Evolutionary conservation across 139 green algal genomes (phyloP).

Genomic region (Chloropicon primus): DNA sequence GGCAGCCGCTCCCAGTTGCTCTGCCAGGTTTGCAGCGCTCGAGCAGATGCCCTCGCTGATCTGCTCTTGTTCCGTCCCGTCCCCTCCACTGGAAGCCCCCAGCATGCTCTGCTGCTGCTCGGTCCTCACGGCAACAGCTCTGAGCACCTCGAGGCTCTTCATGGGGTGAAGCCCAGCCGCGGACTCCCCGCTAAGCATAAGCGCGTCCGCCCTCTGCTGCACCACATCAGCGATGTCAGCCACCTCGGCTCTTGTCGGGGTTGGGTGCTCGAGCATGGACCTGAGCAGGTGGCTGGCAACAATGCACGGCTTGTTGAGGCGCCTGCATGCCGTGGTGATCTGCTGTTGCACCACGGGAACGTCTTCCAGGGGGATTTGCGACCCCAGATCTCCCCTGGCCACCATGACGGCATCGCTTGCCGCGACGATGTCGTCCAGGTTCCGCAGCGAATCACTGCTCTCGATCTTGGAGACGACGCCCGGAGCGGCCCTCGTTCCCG

Average conservation of each 20-base stretch:
- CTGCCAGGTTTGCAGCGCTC: constrained; percentile 44
- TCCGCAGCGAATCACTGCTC: constrained; percentile 2
- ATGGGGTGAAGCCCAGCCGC: constrained; percentile 15
- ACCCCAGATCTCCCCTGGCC: constrained; percentile 39
- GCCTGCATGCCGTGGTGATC: background rate
- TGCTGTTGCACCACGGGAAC: constrained; percentile 4
- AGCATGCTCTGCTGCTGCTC: constrained; percentile 35
- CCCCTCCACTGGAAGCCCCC: too few species aligned
- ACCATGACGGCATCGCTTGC: background rate
- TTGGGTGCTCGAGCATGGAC: background rate
- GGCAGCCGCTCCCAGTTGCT: constrained; percentile 27
- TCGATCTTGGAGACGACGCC: constrained; percentile 44
- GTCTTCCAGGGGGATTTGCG: constrained; percentile 38
- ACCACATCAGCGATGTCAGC: background rate
- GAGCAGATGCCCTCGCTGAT: constrained; percentile 57
- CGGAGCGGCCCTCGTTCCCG: background rate
- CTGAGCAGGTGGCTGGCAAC: background rate
- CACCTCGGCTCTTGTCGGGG: background rate
- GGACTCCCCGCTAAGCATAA: background rate
- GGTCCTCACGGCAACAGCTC: constrained; percentile 33
- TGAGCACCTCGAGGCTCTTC: constrained; percentile 57
- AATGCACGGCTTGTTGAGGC: background rate
- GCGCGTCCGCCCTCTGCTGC: background rate
- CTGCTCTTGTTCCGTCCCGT: constrained; percentile 27
- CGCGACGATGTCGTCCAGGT: background rate